Conservation (phyloP, 805 yeast species). For the Helenozyma baotianmanensis region DNA sequence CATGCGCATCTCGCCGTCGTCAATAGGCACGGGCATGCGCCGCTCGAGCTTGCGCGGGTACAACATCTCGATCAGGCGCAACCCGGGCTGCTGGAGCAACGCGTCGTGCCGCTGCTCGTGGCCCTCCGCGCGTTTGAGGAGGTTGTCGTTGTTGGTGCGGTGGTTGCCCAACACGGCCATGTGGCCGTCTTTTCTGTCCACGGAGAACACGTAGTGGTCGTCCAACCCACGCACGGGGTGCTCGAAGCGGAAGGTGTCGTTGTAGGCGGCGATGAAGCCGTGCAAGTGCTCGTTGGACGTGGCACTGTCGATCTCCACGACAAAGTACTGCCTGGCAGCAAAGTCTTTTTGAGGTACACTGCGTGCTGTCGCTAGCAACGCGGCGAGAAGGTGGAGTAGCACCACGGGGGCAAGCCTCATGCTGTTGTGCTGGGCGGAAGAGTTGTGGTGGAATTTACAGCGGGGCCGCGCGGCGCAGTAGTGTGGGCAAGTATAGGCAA, state of each 20-base stretch:
- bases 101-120: slow-evolving; percentile 23
- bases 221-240: slow-evolving; percentile 59
- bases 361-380: slow-evolving; percentile 7
- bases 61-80: slow-evolving; percentile 50
- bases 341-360: slow-evolving; percentile 39
- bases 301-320: slow-evolving; percentile 48
- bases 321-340: slow-evolving; percentile 50
- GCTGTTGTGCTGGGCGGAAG: neutral
- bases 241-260: slow-evolving; percentile 45
- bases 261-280: slow-evolving; percentile 35
- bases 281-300: slow-evolving; percentile 19
- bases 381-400: slow-evolving; percentile 5
- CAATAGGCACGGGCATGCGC: slow-evolving; percentile 52
- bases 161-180: slow-evolving; percentile 32
- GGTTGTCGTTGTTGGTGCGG: slow-evolving; percentile 22
- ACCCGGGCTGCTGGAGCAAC: slow-evolving; percentile 21
- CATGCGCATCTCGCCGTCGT: slow-evolving; percentile 4
- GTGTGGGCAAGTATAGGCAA: too few species aligned
- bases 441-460: too few species aligned
- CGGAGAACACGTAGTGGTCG: slow-evolving; percentile 64
- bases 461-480: too few species aligned
- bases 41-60: slow-evolving; percentile 50
- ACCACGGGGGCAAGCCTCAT: slow-evolving; percentile 8
- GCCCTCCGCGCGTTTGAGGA: slow-evolving; percentile 26
- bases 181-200: slow-evolving; percentile 35